Percentiles rank a stretch among this genome's conserved stretches.
Conservation (phyloP, 192 early-diverging fungal species). For the Radiomyces spectabilis region DNA sequence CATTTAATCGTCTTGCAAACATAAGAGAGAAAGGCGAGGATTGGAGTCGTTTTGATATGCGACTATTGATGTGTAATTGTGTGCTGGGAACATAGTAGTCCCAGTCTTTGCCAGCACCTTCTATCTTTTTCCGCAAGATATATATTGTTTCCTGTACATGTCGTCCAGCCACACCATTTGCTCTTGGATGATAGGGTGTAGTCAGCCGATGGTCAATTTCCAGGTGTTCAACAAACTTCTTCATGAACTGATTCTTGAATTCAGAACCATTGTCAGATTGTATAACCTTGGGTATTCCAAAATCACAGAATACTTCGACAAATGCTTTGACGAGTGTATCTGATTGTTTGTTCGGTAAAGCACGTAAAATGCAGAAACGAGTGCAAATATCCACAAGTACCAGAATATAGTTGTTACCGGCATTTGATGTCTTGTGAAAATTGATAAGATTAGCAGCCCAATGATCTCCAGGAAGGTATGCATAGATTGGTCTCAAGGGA, state of each 20-base stretch:
- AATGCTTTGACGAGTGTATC: not conserved
- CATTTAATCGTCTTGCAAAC: slow-evolving; percentile 28
- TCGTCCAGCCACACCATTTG: slow-evolving; percentile 37
- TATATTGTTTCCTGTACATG: slow-evolving; percentile 14
- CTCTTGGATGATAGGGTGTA: slow-evolving; percentile 36
- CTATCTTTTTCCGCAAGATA: slow-evolving; percentile 25
- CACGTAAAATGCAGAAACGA: slow-evolving; percentile 14
- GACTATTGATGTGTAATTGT: no score
- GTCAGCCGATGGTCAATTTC: slow-evolving; percentile 25
- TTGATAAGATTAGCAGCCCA: no score
- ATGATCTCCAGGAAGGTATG: no score
- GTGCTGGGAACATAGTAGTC: slow-evolving; percentile 24
- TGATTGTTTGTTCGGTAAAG: slow-evolving; percentile 6
- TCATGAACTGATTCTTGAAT: slow-evolving; percentile 30
- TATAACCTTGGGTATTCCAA: slow-evolving; percentile 22
- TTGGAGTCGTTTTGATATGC: slow-evolving; percentile 27
- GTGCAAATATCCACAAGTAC: slow-evolving; percentile 26
- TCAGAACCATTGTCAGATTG: slow-evolving; percentile 37
- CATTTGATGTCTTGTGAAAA: not conserved
- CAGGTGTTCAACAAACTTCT: not conserved
- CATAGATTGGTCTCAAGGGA: no score
- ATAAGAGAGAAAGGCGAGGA: slow-evolving; percentile 32
- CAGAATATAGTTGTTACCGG: not conserved
- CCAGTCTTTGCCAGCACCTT: slow-evolving; percentile 18
- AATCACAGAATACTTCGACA: slow-evolving; percentile 12